Evolutionary conservation across 73 alveolate species (phyloP).

Genomic region (Paramecium bursaria): DNA sequence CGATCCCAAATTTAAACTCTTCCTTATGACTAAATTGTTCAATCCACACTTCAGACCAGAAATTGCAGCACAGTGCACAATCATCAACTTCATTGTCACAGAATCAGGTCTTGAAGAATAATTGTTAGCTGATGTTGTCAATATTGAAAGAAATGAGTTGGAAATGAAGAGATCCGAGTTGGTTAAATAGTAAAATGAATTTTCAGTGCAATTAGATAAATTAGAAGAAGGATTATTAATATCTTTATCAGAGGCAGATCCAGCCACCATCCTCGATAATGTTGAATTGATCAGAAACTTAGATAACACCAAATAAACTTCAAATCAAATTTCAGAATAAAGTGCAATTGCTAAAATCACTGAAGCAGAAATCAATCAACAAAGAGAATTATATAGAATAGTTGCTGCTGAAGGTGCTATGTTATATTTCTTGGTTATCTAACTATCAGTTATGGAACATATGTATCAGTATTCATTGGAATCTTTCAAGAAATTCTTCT

Average conservation of each 20-base stretch:
- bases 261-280: slow-evolving; percentile 97
- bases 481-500: slow-evolving; percentile 97
- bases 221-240: slow-evolving; percentile 96
- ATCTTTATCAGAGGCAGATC: slow-evolving; percentile 99
- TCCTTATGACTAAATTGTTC: slow-evolving; percentile 96
- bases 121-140: slow-evolving; percentile 97
- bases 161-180: slow-evolving; percentile 98
- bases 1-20: slow-evolving; percentile 95
- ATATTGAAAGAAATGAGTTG: slow-evolving; percentile 98
- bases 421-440: slow-evolving; percentile 98
- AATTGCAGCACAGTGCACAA: slow-evolving; percentile 99
- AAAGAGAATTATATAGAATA: slow-evolving; percentile 98
- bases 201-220: slow-evolving; percentile 94
- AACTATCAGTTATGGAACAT: slow-evolving; percentile 98
- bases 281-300: slow-evolving; percentile 94
- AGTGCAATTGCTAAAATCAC: slow-evolving; percentile 93
- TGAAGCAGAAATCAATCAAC: slow-evolving; percentile 96
- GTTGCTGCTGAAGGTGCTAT: slow-evolving; percentile 99
- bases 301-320: slow-evolving; percentile 96
- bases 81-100: slow-evolving; percentile 99
- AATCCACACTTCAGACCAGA: slow-evolving; percentile 99
- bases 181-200: slow-evolving; percentile 97
- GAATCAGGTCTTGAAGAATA: slow-evolving; percentile 99
- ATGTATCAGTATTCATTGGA: slow-evolving; percentile 99
- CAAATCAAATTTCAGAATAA: slow-evolving; percentile 95